phyloP scores from a whole-genome alignment of 2,329 filamentous ascomycete species.

The Arthroderma uncinatum region DNA sequence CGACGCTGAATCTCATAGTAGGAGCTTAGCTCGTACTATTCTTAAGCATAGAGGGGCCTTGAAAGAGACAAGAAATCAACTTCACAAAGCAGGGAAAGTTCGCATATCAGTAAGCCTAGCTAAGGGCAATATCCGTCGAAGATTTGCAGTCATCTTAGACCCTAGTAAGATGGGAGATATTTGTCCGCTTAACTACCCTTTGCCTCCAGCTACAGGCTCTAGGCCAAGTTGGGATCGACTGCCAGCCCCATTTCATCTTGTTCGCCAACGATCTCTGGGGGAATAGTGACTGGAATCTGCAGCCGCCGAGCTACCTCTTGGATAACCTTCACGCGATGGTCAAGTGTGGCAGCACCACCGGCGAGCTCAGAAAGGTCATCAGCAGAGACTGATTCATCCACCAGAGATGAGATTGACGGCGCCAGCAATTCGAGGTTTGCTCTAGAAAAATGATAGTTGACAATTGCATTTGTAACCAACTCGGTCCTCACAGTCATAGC shows the following conservation, averaged over 20 bases:
- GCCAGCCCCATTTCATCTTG: neutral
- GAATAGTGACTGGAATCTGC: constrained; percentile 9
- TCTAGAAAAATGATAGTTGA: constrained; percentile 12
- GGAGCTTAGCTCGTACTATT: too few relatives aligned
- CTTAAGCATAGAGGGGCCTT: too few relatives aligned
- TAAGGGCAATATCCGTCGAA: neutral
- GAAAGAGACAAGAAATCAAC: too few relatives aligned
- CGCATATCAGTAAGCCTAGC: neutral
- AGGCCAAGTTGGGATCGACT: neutral
- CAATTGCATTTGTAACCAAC: constrained; percentile 11
- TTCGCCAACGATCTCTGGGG: constrained; percentile 5
- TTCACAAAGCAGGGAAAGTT: neutral
- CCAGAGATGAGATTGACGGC: constrained; percentile 9
- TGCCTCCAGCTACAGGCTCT: neutral
- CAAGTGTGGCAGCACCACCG: constrained; percentile 11
- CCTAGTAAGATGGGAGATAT: neutral
- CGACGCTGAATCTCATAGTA: too few relatives aligned
- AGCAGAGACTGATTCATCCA: constrained; percentile 10
- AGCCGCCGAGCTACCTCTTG: constrained; percentile 11
- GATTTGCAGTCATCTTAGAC: neutral
- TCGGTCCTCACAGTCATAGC: constrained; percentile 11
- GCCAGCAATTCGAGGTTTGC: constrained; percentile 10
- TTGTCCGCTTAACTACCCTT: neutral
- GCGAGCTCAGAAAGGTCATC: constrained; percentile 11
- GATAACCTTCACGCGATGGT: constrained; percentile 11